Percentiles rank a stretch among this genome's conserved stretches.
These are phyloP conservation scores for Nevesoporus exiguus DNA, from an alignment of 768 basidiomycete genomes.

Conservation along the genomic window DNA sequence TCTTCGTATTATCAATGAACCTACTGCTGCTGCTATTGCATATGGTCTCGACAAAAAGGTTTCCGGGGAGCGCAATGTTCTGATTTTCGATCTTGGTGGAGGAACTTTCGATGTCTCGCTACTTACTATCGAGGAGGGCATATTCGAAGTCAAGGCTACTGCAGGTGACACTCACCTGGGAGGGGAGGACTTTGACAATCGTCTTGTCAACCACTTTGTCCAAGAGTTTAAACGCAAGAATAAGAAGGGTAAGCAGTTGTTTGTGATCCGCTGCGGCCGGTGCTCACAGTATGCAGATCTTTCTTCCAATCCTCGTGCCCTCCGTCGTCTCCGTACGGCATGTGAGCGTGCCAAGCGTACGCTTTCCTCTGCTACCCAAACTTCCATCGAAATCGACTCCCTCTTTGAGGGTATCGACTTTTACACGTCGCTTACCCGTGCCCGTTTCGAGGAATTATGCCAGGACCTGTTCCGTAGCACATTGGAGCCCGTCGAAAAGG, in stretches of 20 bases:
- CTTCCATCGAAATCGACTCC: slow-evolving; percentile 97
- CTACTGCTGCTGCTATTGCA: slow-evolving; percentile 96
- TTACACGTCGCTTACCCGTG: slow-evolving; percentile 97
- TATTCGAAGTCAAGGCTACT: slow-evolving; percentile 97
- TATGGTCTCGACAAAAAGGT: slow-evolving; percentile 98
- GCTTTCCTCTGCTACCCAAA: slow-evolving; percentile 93
- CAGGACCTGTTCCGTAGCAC: slow-evolving; percentile 93
- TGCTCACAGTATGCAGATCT: slow-evolving; percentile 52
- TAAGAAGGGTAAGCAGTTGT: slow-evolving; percentile 70
- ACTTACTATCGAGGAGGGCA: slow-evolving; percentile 93
- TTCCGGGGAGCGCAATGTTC: slow-evolving; percentile 85
- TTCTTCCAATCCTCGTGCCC: slow-evolving; percentile 88
- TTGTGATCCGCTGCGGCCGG: background rate
- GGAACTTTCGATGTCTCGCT: slow-evolving; percentile 99
- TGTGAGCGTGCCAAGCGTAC: slow-evolving; percentile 99
- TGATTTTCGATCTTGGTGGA: slow-evolving; percentile 98
- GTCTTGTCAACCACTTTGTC: slow-evolving; percentile 94
- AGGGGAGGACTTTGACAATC: slow-evolving; percentile 98
- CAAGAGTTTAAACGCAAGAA: slow-evolving; percentile 97
- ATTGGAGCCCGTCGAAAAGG: slow-evolving; percentile 95
- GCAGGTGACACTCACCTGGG: slow-evolving; percentile 98
- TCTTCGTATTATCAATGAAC: slow-evolving; percentile 98
- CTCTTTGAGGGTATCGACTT: slow-evolving; percentile 98
- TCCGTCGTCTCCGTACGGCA: slow-evolving; percentile 95
- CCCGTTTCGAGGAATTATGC: slow-evolving; percentile 95